A percentile compares a stretch with the other conserved stretches of the same genome.
Conservation (phyloP, 1,139 yeast genomes). For the Blastobotrys elegans region DNA sequence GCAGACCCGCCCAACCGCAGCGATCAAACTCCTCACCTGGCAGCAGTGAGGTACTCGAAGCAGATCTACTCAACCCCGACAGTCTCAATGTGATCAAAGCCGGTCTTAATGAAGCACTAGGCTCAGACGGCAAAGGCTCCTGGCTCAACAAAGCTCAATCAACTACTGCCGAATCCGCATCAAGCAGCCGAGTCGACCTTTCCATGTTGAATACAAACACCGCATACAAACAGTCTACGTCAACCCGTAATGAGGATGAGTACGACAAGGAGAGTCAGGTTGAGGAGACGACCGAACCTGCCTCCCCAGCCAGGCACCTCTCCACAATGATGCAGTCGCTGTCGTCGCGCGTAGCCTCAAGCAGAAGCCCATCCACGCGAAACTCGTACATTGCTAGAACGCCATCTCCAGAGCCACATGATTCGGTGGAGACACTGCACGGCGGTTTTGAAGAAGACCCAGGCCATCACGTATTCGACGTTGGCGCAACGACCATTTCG, state of each 20-base stretch:
- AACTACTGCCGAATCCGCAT: not conserved
- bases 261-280: conserved; percentile 7
- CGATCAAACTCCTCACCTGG: not conserved
- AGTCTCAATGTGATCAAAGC: conserved; percentile 20
- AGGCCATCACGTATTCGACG: conserved; percentile 3
- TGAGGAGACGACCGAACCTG: not conserved
- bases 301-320: conserved; percentile 12
- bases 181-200: not conserved
- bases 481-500: not conserved
- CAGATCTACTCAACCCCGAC: conserved; percentile 14
- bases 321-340: conserved; percentile 13
- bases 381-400: not conserved
- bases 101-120: conserved; percentile 27
- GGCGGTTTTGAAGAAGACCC: conserved; percentile 8
- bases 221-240: not conserved
- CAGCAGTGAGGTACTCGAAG: conserved; percentile 5
- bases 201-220: conserved; percentile 2
- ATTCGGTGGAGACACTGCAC: not conserved
- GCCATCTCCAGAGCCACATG: not conserved
- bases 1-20: not conserved
- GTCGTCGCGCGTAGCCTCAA: conserved; percentile 13
- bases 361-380: not conserved
- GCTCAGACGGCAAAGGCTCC: conserved; percentile 21
- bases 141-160: conserved; percentile 17
- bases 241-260: conserved; percentile 2